Percentiles rank a stretch among this genome's conserved stretches.
Evolutionary conservation across 2,329 filamentous ascomycete species (phyloP).

Genomic region (Talaromyces atroroseus): DNA sequence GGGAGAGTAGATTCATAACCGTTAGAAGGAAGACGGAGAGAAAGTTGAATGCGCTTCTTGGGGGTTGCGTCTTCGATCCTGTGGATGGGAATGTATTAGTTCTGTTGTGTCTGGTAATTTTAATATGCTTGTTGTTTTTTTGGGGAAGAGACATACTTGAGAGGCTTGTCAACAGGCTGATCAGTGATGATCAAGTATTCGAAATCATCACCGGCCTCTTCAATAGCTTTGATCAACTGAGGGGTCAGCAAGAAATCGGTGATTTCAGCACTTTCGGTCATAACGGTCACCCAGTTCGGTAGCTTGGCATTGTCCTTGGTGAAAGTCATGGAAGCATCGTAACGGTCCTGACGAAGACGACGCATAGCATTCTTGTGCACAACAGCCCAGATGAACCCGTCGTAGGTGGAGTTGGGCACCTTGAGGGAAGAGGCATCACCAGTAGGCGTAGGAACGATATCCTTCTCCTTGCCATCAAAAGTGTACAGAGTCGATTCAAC

Average conservation of each 20-base stretch:
- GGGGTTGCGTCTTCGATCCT: slow-evolving; percentile 79
- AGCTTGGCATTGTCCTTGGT: slow-evolving; percentile 92
- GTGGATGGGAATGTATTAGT: slow-evolving; percentile 9
- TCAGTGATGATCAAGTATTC: slow-evolving; percentile 88
- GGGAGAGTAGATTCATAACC: slow-evolving; percentile 64
- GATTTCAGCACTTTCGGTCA: slow-evolving; percentile 95
- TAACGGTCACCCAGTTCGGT: slow-evolving; percentile 82
- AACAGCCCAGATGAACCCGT: slow-evolving; percentile 89
- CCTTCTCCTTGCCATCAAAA: slow-evolving; percentile 85
- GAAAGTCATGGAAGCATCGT: slow-evolving; percentile 85
- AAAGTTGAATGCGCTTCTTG: slow-evolving; percentile 81
- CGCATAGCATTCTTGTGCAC: slow-evolving; percentile 96
- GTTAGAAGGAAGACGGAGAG: slow-evolving; percentile 61
- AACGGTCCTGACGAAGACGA: slow-evolving; percentile 81
- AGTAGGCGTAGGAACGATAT: slow-evolving; percentile 63
- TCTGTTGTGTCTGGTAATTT: neutral
- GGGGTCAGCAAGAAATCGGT: slow-evolving; percentile 80
- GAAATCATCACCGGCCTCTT: slow-evolving; percentile 70
- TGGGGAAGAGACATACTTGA: slow-evolving; percentile 52
- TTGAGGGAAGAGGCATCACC: slow-evolving; percentile 55
- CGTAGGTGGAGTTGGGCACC: slow-evolving; percentile 59
- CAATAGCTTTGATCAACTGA: slow-evolving; percentile 76
- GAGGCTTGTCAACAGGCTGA: slow-evolving; percentile 80
- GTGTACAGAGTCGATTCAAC: slow-evolving; percentile 75
- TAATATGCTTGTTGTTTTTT: neutral